Percentiles rank a stretch among this genome's conserved stretches.
Conservation (phyloP, 1,139 yeast species). For the Suhomyces chickasaworum region DNA sequence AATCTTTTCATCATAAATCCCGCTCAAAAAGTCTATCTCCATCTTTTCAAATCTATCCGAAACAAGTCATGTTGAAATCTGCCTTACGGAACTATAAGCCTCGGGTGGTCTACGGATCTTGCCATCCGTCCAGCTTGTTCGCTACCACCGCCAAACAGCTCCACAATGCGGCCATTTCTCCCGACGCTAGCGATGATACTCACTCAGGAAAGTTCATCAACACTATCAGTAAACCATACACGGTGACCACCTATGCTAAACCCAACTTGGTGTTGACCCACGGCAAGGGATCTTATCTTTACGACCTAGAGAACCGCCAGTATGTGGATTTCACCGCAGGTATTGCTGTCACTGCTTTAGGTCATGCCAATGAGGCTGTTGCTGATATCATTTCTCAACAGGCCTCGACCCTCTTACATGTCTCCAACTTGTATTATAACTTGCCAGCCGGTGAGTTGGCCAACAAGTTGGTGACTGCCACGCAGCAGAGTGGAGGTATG, state of each 20-base stretch:
- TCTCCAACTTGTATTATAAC: slow-evolving; percentile 84
- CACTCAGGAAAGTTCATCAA: slow-evolving; percentile 36
- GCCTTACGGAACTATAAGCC: not conserved
- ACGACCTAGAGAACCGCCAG: slow-evolving; percentile 75
- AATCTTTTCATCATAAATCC: slow-evolving; percentile 21
- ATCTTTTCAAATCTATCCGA: too few relatives aligned
- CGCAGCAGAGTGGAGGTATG: slow-evolving; percentile 77
- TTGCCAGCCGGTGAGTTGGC: slow-evolving; percentile 82
- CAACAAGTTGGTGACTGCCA: slow-evolving; percentile 66
- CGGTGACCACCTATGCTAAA: slow-evolving; percentile 82
- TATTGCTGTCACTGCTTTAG: slow-evolving; percentile 93
- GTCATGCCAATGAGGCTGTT: slow-evolving; percentile 78
- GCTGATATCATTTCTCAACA: slow-evolving; percentile 73
- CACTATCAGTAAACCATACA: slow-evolving; percentile 49
- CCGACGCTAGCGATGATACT: slow-evolving; percentile 23
- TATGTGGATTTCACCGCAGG: slow-evolving; percentile 94
- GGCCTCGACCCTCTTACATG: slow-evolving; percentile 71
- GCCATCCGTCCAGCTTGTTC: not conserved
- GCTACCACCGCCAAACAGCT: slow-evolving; percentile 4
- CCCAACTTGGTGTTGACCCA: slow-evolving; percentile 71
- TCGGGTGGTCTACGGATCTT: not conserved
- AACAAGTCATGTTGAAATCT: slow-evolving; percentile 19
- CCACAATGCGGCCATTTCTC: slow-evolving; percentile 1
- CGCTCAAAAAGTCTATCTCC: too few relatives aligned
- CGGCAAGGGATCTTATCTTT: slow-evolving; percentile 73